phyloP scores from a whole-genome alignment of 139 green algal species.

The Micractinium conductrix region DNA sequence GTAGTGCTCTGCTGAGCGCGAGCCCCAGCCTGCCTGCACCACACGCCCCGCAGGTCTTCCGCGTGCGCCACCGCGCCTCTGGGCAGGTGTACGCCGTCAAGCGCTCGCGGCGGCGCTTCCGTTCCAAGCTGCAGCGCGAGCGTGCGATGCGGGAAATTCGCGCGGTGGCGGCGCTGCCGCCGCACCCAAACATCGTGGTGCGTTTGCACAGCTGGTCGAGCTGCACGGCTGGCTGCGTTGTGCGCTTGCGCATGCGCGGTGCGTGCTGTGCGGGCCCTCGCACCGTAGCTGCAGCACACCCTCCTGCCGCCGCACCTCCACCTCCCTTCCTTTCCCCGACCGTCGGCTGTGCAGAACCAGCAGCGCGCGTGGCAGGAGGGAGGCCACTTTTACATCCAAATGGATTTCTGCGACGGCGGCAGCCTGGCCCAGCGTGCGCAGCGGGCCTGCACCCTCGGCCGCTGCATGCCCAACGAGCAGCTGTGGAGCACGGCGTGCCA shows the following conservation, averaged over 20 bases:
- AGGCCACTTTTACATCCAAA: slow-evolving; percentile 82
- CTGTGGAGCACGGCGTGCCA: slow-evolving; percentile 14
- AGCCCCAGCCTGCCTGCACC: neutral
- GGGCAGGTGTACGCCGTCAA: slow-evolving; percentile 70
- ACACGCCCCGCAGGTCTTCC: slow-evolving; percentile 61
- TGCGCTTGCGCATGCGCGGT: no score
- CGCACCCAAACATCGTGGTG: slow-evolving; percentile 77
- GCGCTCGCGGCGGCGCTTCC: slow-evolving; percentile 49
- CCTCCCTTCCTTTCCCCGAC: neutral
- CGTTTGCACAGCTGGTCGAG: neutral
- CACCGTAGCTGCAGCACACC: neutral
- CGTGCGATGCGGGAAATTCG: slow-evolving; percentile 73
- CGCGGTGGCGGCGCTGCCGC: slow-evolving; percentile 63
- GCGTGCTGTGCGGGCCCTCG: no score
- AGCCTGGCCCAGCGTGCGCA: slow-evolving; percentile 46
- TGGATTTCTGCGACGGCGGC: slow-evolving; percentile 67
- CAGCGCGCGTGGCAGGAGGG: slow-evolving; percentile 84
- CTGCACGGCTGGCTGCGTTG: neutral
- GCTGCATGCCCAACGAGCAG: slow-evolving; percentile 28
- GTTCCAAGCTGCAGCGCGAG: slow-evolving; percentile 57
- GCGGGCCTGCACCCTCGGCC: slow-evolving; percentile 13
- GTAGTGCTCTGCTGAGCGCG: no score
- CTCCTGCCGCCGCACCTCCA: neutral
- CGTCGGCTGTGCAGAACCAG: slow-evolving; percentile 37
- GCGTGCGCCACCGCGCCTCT: slow-evolving; percentile 57